Conservation (phyloP, 768 basidiomycete species). For the Epithele typhae region DNA sequence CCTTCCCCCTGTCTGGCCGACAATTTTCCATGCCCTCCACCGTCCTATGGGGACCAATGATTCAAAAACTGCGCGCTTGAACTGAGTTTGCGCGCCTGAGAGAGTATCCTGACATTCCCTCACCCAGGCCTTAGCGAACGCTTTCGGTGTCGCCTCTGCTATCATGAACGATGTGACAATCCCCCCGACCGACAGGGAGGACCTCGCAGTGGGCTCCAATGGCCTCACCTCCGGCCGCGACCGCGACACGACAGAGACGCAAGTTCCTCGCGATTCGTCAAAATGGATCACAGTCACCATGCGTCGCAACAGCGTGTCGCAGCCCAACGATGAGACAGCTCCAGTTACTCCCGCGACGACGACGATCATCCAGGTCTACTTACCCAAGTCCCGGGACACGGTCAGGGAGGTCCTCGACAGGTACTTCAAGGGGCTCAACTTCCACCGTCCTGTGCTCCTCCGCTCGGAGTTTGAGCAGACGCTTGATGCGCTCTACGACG, state of each 20-base stretch:
- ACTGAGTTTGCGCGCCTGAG: neutral
- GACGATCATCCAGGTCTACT: slow-evolving; percentile 50
- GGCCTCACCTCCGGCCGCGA: slow-evolving; percentile 70
- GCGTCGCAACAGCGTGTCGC: slow-evolving; percentile 38
- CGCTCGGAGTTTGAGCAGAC: slow-evolving; percentile 64
- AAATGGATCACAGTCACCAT: slow-evolving; percentile 55
- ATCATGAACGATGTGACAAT: slow-evolving; percentile 66
- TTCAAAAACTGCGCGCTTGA: too few relatives aligned
- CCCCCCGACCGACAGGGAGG: slow-evolving; percentile 56
- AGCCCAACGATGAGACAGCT: slow-evolving; percentile 1
- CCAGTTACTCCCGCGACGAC: slow-evolving; percentile 10
- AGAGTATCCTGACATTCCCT: neutral
- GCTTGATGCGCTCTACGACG: slow-evolving; percentile 64
- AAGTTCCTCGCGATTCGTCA: slow-evolving; percentile 52
- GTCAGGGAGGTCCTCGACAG: slow-evolving; percentile 57
- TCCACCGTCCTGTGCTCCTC: slow-evolving; percentile 73
- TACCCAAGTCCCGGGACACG: slow-evolving; percentile 74
- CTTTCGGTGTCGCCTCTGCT: slow-evolving; percentile 70
- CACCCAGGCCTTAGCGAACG: slow-evolving; percentile 61
- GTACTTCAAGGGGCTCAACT: slow-evolving; percentile 75
- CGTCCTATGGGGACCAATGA: too few relatives aligned
- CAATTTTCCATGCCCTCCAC: too few relatives aligned
- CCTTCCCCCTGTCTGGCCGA: too few relatives aligned
- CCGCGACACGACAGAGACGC: slow-evolving; percentile 48
- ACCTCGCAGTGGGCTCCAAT: slow-evolving; percentile 71